A percentile compares a stretch with the other conserved stretches of the same genome.
Conservation (phyloP, 768 basidiomycete species). For the Cubamyces lactineus region DNA sequence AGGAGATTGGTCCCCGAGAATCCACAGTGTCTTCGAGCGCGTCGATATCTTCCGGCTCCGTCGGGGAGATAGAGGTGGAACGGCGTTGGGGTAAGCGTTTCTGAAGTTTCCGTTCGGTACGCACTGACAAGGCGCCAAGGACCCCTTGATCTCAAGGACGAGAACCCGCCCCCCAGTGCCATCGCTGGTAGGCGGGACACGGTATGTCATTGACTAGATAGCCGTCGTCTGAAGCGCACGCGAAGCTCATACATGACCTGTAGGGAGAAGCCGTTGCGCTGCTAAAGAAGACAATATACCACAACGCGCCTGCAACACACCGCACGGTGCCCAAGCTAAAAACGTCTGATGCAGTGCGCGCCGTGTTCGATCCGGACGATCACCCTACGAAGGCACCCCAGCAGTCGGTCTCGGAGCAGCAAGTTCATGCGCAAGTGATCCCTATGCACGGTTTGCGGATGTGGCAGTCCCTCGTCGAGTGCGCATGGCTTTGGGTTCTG, state of each 20-base stretch:
- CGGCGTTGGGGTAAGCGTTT: slow-evolving; percentile 31
- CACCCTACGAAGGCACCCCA: slow-evolving; percentile 48
- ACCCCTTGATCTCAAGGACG: slow-evolving; percentile 62
- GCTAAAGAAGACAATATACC: slow-evolving; percentile 57
- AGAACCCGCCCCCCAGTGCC: slow-evolving; percentile 70
- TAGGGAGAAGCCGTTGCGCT: slow-evolving; percentile 59
- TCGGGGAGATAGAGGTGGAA: slow-evolving; percentile 27
- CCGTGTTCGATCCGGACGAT: slow-evolving; percentile 54
- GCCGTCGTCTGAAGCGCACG: background rate
- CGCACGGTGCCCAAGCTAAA: slow-evolving; percentile 52
- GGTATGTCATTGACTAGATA: slow-evolving; percentile 35
- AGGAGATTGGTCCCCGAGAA: slow-evolving; percentile 10
- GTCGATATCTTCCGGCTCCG: slow-evolving; percentile 15
- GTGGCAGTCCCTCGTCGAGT: slow-evolving; percentile 58
- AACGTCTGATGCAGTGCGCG: slow-evolving; percentile 47
- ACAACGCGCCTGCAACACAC: slow-evolving; percentile 58
- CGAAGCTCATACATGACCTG: background rate
- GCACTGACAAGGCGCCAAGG: slow-evolving; percentile 39
- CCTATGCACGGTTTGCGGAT: slow-evolving; percentile 58
- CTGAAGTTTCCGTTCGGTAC: too few relatives aligned
- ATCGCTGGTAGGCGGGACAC: slow-evolving; percentile 75
- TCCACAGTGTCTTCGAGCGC: slow-evolving; percentile 12
- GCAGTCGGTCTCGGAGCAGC: slow-evolving; percentile 62
- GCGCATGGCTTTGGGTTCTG: slow-evolving; percentile 20
- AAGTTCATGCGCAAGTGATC: slow-evolving; percentile 43